phyloP scores from a whole-genome alignment of 2,329 filamentous ascomycete species.

The Thielaviopsis cerberus region DNA sequence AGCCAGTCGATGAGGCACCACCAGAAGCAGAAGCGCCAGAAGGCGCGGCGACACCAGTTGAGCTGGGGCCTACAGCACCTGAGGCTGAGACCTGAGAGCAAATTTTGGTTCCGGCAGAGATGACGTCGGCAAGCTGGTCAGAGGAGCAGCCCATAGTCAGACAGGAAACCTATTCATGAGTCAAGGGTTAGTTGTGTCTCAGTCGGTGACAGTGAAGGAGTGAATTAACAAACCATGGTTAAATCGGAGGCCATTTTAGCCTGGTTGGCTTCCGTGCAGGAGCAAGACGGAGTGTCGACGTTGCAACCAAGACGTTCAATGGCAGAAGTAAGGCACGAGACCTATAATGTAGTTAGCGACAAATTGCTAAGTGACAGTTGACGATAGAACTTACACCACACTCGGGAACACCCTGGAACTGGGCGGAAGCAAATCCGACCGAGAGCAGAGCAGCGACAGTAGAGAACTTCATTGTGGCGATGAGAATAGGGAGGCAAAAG shows the following conservation, averaged over 20 bases:
- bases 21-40: conserved; percentile 4
- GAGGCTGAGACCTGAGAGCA: conserved; percentile 16
- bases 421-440: conserved; percentile 22
- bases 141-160: conserved; percentile 19
- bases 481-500: no score
- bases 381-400: conserved; percentile 23
- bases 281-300: conserved; percentile 21
- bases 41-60: conserved; percentile 2
- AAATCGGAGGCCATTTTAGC: conserved; percentile 15
- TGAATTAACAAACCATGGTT: conserved; percentile 8
- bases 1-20: conserved; percentile 6
- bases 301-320: conserved; percentile 22
- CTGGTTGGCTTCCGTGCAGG: conserved; percentile 21
- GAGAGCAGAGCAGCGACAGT: conserved; percentile 14
- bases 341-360: conserved; percentile 11
- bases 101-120: conserved; percentile 17
- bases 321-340: conserved; percentile 20
- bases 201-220: not conserved
- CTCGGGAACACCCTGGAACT: conserved; percentile 20
- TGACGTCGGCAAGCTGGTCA: conserved; percentile 18
- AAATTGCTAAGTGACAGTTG: not conserved
- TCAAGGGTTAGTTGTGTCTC: not conserved
- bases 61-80: conserved; percentile 1
- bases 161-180: conserved; percentile 14
- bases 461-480: conserved; percentile 24